Evolutionary conservation across 176 grass and related monocot species (phyloP), one percentile per base, ranked within the genome.

Genomic region (Bromus sterilis): DNA sequence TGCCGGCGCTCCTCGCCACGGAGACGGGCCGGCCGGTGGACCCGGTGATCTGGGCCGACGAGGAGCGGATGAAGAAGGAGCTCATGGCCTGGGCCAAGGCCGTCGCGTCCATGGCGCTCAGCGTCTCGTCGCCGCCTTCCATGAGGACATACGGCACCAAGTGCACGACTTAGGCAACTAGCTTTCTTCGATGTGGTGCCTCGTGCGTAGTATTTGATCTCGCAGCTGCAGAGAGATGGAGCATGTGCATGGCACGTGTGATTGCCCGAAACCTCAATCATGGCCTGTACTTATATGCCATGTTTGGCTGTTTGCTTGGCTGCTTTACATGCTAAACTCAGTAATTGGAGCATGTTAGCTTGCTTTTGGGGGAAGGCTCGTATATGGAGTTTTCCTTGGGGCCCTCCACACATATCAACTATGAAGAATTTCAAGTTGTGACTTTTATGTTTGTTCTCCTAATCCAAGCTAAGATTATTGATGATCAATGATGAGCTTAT

Each of bases 41-140:
- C 30, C 83, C 75, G 35, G 24, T 58, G 61, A 71, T 95, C 20
- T 96, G 82, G 90, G 42, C 53, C 26, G 86, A 96, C 70, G 88
- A 96, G 55, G 31, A 92, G 87, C 78, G 82, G 78, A 79, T 96
- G 93, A 93, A 96, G 85, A 84, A 68, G 71, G 88, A 93, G 83
- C 85, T 93, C 30, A 37, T 96, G 48, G 88, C 73, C 2, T 96
- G 90, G 93, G 88, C 93, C 14, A 96, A 93, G 88, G 88, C 88
- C 20, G 93, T 96, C 6, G 93, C 73, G 4, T 87, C 86, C 85
- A 90, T 90, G 83, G 71, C 57, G 46, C 25, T 63, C 30, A 24
- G 31, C 49, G 81, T 13, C 71, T 66, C 46, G 12, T 41, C 23
- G 12, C n/a, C 46, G 23, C 10, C 46, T 40, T 42, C 56, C 57